Base-by-base conservation (phyloP, 495 filamentous ascomycete genomes). In the Ramalina peruviana region DNA sequence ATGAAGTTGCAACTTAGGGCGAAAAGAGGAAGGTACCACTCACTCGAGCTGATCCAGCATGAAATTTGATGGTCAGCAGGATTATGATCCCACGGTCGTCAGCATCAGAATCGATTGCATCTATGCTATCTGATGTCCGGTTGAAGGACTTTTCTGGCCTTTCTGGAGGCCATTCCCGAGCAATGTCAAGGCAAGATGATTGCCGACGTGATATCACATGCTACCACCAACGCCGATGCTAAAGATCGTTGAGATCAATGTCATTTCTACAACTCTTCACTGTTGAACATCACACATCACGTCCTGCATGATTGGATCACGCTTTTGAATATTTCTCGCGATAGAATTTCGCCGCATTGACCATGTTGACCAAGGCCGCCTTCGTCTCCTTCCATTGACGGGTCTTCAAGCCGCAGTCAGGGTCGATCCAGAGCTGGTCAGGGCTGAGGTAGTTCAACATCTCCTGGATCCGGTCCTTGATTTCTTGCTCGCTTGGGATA, bases 321-420 rank as follows among this genome's bases (percentile, higher is more conserved):
- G 63, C 57, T 61, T 82, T 73, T 58, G 74, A 59, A 68, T 94
- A 81, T 80, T 97, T 83, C 65, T 80, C 67, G 64, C 92, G 92
- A 87, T 80, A 96, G 79, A 69, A 83, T 80, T 95, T 95, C 72
- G 92, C 88, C 36, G 93, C 92, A 63, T 85, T 81, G 68, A 97
- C 86, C 86, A 97, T 82, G 76, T 94, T 89, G 68, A 71, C 74
- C 62, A 96, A 73, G 51, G 88, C 83, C 60, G 82, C 84, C 79
- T 93, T 94, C 65, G 88, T 92, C 83, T 98, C 90, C 62, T 80
- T 74, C 89, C 88, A 95, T 72, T 88, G 80, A 57, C 92, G 83
- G 58, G 92, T 98, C 84, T 98, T 98, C 38, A 98, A 79, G 73
- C 92, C 92, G 63, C 92, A 98, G 72, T 98, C 92, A 53, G 93